These are phyloP conservation scores for Cercis canadensis DNA, from an alignment of 306 rosid genomes.

Conservation along the genomic window DNA sequence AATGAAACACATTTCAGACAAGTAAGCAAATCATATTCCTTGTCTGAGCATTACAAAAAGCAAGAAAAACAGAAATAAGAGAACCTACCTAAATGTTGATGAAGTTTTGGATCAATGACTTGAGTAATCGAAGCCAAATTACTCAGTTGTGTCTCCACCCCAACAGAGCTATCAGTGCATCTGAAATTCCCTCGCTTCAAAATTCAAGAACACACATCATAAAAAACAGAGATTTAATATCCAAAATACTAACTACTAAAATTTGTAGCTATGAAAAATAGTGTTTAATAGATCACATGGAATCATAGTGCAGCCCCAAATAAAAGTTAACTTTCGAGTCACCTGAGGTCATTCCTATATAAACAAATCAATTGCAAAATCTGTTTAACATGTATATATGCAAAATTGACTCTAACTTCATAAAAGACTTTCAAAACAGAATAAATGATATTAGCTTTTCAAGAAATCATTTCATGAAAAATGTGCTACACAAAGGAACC, in stretches of 20 bases:
- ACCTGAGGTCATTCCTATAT: background rate
- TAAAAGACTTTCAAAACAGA: background rate
- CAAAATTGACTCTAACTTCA: background rate
- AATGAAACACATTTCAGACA: slow-evolving; percentile 2
- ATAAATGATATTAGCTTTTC: background rate
- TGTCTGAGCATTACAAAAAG: slow-evolving; percentile 33
- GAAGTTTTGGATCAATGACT: slow-evolving; percentile 98
- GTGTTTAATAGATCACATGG: background rate
- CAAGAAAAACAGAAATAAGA: slow-evolving; percentile 25
- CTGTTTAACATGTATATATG: background rate
- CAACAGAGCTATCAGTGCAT: slow-evolving; percentile 85
- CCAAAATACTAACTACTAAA: slow-evolving; percentile 8
- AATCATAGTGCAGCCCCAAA: background rate
- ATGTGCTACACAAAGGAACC: background rate
- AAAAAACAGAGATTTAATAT: slow-evolving; percentile 46
- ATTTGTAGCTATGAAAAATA: background rate
- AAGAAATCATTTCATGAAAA: slow-evolving; percentile 15
- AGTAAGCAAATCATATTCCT: slow-evolving; percentile 23
- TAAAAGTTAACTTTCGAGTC: background rate
- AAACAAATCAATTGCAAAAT: slow-evolving; percentile 5
- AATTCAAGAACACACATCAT: slow-evolving; percentile 45
- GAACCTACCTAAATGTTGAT: slow-evolving; percentile 91
- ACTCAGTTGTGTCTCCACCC: slow-evolving; percentile 86
- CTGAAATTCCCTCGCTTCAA: slow-evolving; percentile 93
- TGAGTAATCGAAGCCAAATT: slow-evolving; percentile 88